phyloP scores from a whole-genome alignment of 169 alveolate species.

The Hepatocystis sp. region DNA sequence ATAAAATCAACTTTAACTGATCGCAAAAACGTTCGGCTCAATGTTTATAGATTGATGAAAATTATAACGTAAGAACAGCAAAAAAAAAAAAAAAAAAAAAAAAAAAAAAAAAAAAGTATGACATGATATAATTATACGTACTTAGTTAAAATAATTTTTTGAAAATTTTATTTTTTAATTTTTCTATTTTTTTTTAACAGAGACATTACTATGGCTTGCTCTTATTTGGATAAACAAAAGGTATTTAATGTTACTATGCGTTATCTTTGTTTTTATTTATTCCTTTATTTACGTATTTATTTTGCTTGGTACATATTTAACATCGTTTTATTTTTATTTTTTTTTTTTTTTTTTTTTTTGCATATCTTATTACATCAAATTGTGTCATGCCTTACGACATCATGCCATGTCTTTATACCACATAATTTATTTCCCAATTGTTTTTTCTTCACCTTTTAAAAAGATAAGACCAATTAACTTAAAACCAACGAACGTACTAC shows the following conservation, averaged over 20 bases:
- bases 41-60: constrained; percentile 37
- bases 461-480: constrained; percentile 35
- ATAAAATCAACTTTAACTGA: constrained; percentile 1
- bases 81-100: neutral
- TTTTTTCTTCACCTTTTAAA: no score
- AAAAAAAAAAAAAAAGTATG: no score
- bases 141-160: no score
- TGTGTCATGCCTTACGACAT: no score
- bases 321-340: no score
- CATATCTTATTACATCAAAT: no score
- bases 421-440: no score
- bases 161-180: constrained; percentile 7
- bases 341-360: no score
- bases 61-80: constrained; percentile 35
- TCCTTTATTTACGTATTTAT: no score
- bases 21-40: constrained; percentile 10
- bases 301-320: no score
- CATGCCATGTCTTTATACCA: no score
- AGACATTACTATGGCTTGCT: constrained; percentile 71
- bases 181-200: constrained; percentile 20
- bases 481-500: constrained; percentile 72
- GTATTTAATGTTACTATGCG: neutral
- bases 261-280: neutral
- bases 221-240: constrained; percentile 56
- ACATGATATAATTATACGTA: no score